Base-by-base conservation (phyloP, 116 monocot genomes). In the Zostera marina region DNA sequence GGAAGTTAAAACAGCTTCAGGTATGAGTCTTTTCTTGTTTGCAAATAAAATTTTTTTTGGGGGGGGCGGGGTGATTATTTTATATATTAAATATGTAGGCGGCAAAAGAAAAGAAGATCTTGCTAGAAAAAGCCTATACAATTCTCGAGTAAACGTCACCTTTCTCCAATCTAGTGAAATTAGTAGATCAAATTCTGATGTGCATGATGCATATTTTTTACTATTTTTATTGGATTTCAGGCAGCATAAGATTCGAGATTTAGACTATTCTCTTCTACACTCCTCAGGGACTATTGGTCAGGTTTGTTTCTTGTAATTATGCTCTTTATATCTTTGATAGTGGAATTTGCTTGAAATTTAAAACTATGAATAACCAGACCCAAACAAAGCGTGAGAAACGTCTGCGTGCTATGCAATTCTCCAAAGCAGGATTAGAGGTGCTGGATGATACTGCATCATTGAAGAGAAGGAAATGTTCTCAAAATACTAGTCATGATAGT, bases 281-380 rank as follows among this genome's bases (percentile, higher is more conserved):
- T 82, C 89, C 63, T 96, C 89, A 13, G 82, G 89, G 19, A 96
- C 79, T 63, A 82, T 89, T 42, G 89, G 96, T 12, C 77, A 85
- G 68, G 96, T 89, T 70, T 70, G 80, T 44, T n/a, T 32, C n/a
- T 41, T 53, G 5, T 41, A 59, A 8, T 59, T 16, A 17, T 19
- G 16, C 20, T 19, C 43, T 4, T 20, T 40, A 9, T 8, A 9
- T 17, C 15, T 19, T 10, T 13, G 12, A 32, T 56, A 38, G 26
- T 14, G n/a, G 16, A 56, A 32, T 13, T 38, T 16, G 13, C 22
- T 52, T 24, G 32, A 5, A 32, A 32, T 13, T 60, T 54, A 8
- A 19, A 62, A 9, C 47, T 25, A 16, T 44, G 60, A 9, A 23
- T 8, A 23, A 65, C 10, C 63, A 90, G 98, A 74, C 58, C 15